Conservation (phyloP, 192 early-diverging fungal genomes). For the Gigaspora rosea region DNA sequence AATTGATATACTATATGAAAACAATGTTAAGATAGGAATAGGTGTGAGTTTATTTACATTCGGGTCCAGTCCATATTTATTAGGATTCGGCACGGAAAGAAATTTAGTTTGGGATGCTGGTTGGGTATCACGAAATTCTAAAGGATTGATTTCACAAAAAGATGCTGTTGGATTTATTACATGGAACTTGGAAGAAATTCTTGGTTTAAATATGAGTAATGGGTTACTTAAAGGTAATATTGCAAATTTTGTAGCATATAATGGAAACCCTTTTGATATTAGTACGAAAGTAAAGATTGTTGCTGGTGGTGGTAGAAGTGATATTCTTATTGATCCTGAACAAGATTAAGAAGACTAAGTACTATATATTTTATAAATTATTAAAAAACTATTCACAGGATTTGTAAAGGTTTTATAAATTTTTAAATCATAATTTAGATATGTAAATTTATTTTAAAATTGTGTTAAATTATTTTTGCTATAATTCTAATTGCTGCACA, state of each 20-base stretch:
- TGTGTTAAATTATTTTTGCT: too few relatives aligned
- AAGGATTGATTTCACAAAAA: constrained; percentile 47
- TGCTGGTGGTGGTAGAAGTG: constrained; percentile 49
- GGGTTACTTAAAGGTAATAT: background rate
- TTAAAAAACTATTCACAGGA: too few relatives aligned
- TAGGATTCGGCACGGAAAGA: constrained; percentile 54
- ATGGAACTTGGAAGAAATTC: constrained; percentile 70
- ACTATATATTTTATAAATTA: too few relatives aligned
- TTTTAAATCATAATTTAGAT: too few relatives aligned
- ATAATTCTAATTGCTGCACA: too few relatives aligned
- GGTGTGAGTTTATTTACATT: too few relatives aligned
- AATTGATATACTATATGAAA: constrained; percentile 52
- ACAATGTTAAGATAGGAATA: constrained; percentile 66
- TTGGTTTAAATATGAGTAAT: constrained; percentile 48
- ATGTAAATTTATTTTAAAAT: too few relatives aligned
- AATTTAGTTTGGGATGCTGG: constrained; percentile 80
- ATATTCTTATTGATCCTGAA: constrained; percentile 29
- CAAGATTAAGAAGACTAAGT: constrained; percentile 16
- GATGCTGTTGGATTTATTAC: constrained; percentile 73
- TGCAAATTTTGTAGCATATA: constrained; percentile 59
- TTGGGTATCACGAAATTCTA: constrained; percentile 54
- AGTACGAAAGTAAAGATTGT: constrained; percentile 56
- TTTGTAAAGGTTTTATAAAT: too few relatives aligned
- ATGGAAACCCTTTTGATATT: constrained; percentile 68
- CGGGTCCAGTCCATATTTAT: too few relatives aligned